phyloP scores from a whole-genome alignment of 1,139 yeast genomes.

The Pichia sp. region DNA sequence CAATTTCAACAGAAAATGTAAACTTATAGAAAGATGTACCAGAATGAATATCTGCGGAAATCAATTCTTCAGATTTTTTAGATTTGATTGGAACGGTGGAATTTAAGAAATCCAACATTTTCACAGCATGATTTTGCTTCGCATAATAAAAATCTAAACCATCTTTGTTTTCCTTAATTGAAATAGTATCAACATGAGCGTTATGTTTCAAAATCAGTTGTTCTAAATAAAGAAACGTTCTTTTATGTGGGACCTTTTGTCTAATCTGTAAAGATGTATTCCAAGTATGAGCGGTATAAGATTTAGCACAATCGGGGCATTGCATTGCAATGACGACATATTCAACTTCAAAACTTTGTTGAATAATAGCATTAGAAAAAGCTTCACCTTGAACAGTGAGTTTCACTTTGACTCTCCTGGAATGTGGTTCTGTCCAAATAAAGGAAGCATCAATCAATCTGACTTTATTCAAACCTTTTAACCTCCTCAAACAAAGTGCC shows the following conservation, averaged over 20 bases:
- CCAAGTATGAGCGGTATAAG: conserved; percentile 96
- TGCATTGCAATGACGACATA: conserved; percentile 93
- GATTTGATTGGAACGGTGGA: conserved; percentile 84
- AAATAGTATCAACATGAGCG: conserved; percentile 91
- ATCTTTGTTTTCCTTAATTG: conserved; percentile 86
- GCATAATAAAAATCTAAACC: conserved; percentile 92
- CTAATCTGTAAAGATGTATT: conserved; percentile 94
- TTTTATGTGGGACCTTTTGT: conserved; percentile 93
- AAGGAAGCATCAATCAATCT: conserved; percentile 90
- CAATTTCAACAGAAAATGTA: conserved; percentile 87
- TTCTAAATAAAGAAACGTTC: conserved; percentile 91
- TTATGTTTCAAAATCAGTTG: conserved; percentile 89
- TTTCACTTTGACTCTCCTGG: conserved; percentile 85
- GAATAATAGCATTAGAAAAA: conserved; percentile 82
- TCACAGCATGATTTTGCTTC: conserved; percentile 83
- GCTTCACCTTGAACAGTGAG: conserved; percentile 97
- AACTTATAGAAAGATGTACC: conserved; percentile 85
- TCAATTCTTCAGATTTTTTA: conserved; percentile 84
- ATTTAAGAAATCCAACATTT: conserved; percentile 84
- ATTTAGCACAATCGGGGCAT: conserved; percentile 97
- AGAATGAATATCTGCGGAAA: conserved; percentile 87
- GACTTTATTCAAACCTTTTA: conserved; percentile 83
- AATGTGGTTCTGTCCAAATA: conserved; percentile 99
- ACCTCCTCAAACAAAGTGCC: conserved; percentile 81
- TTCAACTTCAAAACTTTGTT: conserved; percentile 93